phyloP scores from a whole-genome alignment of 352 stramenopile genomes.

The Phytophthora ramorum region DNA sequence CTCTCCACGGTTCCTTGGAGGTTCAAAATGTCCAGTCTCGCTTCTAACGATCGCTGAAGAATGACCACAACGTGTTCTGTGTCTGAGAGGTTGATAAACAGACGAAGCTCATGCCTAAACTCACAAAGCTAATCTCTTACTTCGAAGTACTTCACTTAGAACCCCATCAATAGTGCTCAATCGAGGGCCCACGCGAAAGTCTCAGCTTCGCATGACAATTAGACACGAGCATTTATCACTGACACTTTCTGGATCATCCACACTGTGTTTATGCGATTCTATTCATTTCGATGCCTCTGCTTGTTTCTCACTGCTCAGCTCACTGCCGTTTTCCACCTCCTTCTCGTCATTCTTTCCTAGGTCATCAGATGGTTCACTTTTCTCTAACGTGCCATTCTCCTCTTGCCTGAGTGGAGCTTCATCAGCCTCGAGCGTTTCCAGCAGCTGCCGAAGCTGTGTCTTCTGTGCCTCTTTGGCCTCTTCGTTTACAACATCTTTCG shows the following conservation, averaged over 20 bases:
- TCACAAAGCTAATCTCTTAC: too few species aligned
- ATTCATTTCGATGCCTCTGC: constrained; percentile 10
- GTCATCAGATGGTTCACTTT: background rate
- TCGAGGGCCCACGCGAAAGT: too few species aligned
- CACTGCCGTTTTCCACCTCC: constrained; percentile 1
- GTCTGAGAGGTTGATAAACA: too few species aligned
- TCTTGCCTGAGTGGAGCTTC: constrained; percentile 1
- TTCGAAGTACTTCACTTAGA: too few species aligned
- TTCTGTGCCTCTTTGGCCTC: constrained; percentile 47
- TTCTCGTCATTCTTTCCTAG: constrained; percentile 2
- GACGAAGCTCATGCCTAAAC: too few species aligned
- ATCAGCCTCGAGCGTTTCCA: constrained; percentile 42
- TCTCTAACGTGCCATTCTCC: constrained; percentile 6
- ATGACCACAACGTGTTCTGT: too few species aligned
- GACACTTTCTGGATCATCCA: background rate
- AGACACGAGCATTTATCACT: background rate
- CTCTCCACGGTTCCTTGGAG: too few species aligned
- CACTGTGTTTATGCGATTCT: constrained; percentile 1
- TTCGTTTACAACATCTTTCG: constrained; percentile 26
- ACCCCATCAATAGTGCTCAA: too few species aligned
- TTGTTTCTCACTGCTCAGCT: constrained; percentile 4
- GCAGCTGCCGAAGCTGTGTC: constrained; percentile 40
- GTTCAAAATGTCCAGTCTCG: too few species aligned
- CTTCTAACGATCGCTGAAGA: too few species aligned
- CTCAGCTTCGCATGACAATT: background rate